Evolutionary conservation across 768 basidiomycete genomes (phyloP).

Genomic region (Tephrocybe rancida): DNA sequence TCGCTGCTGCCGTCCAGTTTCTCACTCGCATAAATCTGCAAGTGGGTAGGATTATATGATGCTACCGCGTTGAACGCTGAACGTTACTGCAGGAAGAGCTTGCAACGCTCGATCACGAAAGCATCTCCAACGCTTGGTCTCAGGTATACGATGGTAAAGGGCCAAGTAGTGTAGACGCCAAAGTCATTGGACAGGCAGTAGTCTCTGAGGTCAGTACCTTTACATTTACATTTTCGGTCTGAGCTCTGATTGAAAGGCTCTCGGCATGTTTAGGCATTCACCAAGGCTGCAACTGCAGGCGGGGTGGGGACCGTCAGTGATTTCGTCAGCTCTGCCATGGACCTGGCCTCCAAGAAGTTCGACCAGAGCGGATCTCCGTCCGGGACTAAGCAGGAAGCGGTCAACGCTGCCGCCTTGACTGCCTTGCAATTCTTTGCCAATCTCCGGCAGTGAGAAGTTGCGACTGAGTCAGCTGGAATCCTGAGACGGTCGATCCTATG

Average conservation of each 20-base stretch:
- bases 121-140: neutral
- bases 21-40: neutral
- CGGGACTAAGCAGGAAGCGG: neutral
- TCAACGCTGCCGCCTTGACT: neutral
- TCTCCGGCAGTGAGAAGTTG: neutral
- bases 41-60: neutral
- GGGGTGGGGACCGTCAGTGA: neutral
- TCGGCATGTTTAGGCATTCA: neutral
- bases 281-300: neutral
- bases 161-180: neutral
- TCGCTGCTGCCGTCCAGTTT: neutral
- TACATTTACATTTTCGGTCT: neutral
- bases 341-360: neutral
- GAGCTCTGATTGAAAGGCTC: neutral
- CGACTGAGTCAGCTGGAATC: too few relatives aligned
- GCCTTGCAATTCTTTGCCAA: neutral
- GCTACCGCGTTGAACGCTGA: neutral
- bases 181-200: neutral
- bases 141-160: neutral
- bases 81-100: neutral
- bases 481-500: too few relatives aligned
- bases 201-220: neutral
- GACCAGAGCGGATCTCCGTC: neutral
- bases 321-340: neutral
- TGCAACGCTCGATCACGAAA: neutral